Evolutionary conservation across 2,329 filamentous ascomycete genomes (phyloP).

Genomic region (Colletotrichum sp.): DNA sequence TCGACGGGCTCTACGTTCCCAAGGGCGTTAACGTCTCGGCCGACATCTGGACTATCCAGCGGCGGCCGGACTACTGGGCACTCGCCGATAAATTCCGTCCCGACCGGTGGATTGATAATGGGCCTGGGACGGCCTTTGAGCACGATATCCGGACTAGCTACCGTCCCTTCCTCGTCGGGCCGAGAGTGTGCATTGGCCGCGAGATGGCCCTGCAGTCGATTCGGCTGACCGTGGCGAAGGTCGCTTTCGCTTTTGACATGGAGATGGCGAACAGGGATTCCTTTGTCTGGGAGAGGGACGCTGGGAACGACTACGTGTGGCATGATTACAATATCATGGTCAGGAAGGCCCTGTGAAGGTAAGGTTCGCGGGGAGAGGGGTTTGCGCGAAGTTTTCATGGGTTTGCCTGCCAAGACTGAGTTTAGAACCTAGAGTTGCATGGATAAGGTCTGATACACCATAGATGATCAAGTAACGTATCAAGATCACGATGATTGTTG

Average conservation of each 20-base stretch:
- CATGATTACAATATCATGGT: background rate
- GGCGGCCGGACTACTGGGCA: slow-evolving; percentile 44
- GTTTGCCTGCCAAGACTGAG: background rate
- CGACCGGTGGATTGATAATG: slow-evolving; percentile 44
- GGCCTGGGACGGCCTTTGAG: background rate
- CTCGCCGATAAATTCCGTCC: slow-evolving; percentile 50
- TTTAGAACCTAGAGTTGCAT: background rate
- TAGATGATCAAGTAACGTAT: background rate
- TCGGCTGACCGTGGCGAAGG: background rate
- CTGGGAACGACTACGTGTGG: slow-evolving; percentile 3
- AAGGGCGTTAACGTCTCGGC: background rate
- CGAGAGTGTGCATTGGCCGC: slow-evolving; percentile 4
- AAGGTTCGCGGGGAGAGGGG: background rate
- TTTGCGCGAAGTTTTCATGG: background rate
- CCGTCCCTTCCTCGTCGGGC: background rate
- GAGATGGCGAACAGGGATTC: background rate
- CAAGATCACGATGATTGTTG: background rate
- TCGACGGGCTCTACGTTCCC: background rate
- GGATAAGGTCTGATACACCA: background rate
- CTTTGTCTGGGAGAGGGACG: slow-evolving; percentile 4
- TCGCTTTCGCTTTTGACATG: background rate
- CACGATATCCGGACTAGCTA: slow-evolving; percentile 7
- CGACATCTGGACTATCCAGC: slow-evolving; percentile 34
- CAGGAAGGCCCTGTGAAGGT: background rate
- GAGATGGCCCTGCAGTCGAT: slow-evolving; percentile 12